These are phyloP conservation scores for Leccinum pachyderme DNA, from an alignment of 1,284 basidiomycete genomes.

Conservation along the genomic window DNA sequence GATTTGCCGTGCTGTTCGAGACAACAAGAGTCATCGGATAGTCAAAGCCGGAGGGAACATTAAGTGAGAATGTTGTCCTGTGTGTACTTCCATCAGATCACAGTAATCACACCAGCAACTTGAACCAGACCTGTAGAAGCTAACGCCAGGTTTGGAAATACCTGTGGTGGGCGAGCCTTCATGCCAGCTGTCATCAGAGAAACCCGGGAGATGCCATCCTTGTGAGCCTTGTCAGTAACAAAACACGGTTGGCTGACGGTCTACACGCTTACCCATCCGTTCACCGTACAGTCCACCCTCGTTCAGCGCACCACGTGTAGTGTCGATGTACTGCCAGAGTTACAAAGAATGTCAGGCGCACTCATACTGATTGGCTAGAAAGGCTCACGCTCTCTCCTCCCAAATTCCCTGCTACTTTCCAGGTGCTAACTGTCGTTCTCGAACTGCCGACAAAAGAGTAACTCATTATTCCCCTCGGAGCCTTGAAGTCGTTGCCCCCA, in stretches of 20 bases:
- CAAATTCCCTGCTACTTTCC: slow-evolving; percentile 50
- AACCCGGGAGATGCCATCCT: slow-evolving; percentile 52
- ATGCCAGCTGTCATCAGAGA: slow-evolving; percentile 45
- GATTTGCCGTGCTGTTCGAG: slow-evolving; percentile 38
- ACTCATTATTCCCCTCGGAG: slow-evolving; percentile 43
- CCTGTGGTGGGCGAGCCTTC: slow-evolving; percentile 40
- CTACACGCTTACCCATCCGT: slow-evolving; percentile 37
- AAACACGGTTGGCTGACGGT: neutral
- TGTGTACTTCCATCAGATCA: slow-evolving; percentile 4
- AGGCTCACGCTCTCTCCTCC: slow-evolving; percentile 44
- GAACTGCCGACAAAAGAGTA: slow-evolving; percentile 43
- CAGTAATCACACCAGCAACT: neutral
- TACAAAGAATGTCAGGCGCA: neutral
- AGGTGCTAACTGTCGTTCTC: slow-evolving; percentile 34
- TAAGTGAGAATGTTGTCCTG: slow-evolving; percentile 44
- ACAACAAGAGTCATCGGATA: slow-evolving; percentile 44
- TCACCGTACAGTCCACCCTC: slow-evolving; percentile 50
- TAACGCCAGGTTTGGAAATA: slow-evolving; percentile 41
- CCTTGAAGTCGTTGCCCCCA: slow-evolving; percentile 44
- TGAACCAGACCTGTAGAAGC: slow-evolving; percentile 35
- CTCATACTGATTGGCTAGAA: neutral
- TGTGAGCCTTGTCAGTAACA: slow-evolving; percentile 19
- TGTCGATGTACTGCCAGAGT: slow-evolving; percentile 32
- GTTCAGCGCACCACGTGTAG: slow-evolving; percentile 45
- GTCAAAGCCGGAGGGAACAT: slow-evolving; percentile 45